A percentile compares a stretch with the other conserved stretches of the same genome.
Evolutionary conservation across 805 yeast species (phyloP).

Genomic region (Starmera dryadoides): DNA sequence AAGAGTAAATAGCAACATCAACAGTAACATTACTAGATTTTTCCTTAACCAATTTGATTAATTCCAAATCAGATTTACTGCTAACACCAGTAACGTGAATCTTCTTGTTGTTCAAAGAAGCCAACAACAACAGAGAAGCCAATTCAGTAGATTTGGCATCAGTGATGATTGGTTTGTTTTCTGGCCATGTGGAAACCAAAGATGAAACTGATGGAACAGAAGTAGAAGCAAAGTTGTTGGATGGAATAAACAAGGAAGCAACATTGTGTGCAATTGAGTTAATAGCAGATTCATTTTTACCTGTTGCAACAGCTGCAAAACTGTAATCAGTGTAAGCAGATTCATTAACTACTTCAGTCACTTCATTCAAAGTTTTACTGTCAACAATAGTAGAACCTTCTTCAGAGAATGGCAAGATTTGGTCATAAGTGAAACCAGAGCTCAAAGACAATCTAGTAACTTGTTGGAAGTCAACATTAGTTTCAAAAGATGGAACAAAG

Average conservation of each 20-base stretch:
- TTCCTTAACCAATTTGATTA: conserved; percentile 79
- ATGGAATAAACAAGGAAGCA: conserved; percentile 77
- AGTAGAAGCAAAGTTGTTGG: conserved; percentile 55
- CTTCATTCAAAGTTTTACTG: conserved; percentile 56
- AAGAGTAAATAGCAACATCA: conserved; percentile 76
- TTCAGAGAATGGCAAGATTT: conserved; percentile 67
- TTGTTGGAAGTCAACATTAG: conserved; percentile 49
- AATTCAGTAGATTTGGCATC: conserved; percentile 89
- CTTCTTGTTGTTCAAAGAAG: conserved; percentile 77
- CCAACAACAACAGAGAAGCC: conserved; percentile 86
- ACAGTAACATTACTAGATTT: conserved; percentile 81
- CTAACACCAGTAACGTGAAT: conserved; percentile 88
- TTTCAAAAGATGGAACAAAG: conserved; percentile 61
- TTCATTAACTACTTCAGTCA: conserved; percentile 41
- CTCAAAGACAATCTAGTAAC: conserved; percentile 66
- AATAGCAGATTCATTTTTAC: conserved; percentile 53
- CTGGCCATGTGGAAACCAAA: conserved; percentile 82
- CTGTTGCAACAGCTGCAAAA: conserved; percentile 77
- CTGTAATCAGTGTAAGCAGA: conserved; percentile 77
- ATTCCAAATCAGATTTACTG: conserved; percentile 70
- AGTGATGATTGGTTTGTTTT: conserved; percentile 74
- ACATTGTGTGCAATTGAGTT: conserved; percentile 58
- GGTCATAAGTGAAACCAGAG: conserved; percentile 84
- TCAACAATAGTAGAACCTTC: conserved; percentile 61
- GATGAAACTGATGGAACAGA: conserved; percentile 74